phyloP scores from a whole-genome alignment of 345 rosid genomes.

The Heritiera littoralis region DNA sequence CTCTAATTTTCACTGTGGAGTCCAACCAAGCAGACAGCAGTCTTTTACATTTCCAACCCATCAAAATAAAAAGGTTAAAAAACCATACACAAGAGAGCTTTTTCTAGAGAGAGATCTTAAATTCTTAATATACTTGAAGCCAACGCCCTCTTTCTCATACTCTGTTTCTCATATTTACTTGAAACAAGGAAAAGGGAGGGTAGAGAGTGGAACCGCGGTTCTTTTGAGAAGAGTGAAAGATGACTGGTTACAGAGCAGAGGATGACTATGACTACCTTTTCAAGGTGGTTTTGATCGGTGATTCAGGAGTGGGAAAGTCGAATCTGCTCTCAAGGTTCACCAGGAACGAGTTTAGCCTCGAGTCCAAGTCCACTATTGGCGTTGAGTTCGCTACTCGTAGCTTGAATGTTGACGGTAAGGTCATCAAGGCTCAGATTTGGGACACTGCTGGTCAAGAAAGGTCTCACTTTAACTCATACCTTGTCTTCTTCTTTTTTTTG shows the following conservation, averaged over 20 bases:
- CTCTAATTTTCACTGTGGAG: conserved; percentile 3
- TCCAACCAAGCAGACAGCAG: conserved; percentile 32
- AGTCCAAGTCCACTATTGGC: conserved; percentile 90
- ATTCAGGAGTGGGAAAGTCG: conserved; percentile 94
- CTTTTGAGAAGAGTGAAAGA: conserved; percentile 26
- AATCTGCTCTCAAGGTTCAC: conserved; percentile 91
- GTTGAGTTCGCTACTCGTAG: conserved; percentile 98
- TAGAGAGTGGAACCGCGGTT: neutral
- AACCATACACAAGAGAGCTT: too few species aligned
- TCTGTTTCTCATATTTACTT: conserved; percentile 11
- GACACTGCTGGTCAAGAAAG: conserved; percentile 98
- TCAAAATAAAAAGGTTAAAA: neutral
- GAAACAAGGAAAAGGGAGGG: conserved; percentile 12
- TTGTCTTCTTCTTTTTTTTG: conserved; percentile 6
- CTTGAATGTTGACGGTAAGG: conserved; percentile 76
- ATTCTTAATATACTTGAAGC: neutral
- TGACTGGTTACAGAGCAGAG: conserved; percentile 92
- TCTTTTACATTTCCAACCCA: conserved; percentile 28
- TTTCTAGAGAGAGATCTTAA: neutral
- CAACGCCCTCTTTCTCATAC: neutral
- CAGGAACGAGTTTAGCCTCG: conserved; percentile 90
- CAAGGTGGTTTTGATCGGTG: conserved; percentile 87
- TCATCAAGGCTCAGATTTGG: conserved; percentile 98
- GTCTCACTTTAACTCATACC: conserved; percentile 30
- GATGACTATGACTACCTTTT: conserved; percentile 93